Percentiles rank a stretch among this genome's conserved stretches.
Conservation (phyloP, 495 filamentous ascomycete species). For the Aspergillus funiculosus region DNA sequence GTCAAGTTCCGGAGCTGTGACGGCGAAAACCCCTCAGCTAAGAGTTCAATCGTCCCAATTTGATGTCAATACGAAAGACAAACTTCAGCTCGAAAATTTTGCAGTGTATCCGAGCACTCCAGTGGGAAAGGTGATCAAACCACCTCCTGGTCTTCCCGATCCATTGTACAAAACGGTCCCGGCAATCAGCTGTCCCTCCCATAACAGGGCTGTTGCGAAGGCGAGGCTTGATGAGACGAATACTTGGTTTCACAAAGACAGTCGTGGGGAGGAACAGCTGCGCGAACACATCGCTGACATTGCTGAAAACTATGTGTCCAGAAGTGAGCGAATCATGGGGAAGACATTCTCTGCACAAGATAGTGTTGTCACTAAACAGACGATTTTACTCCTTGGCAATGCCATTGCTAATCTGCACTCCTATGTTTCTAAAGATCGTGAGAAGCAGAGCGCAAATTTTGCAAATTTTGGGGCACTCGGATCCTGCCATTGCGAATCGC, state of each 20-base stretch:
- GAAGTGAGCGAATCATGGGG: slow-evolving; percentile 4
- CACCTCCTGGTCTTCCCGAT: slow-evolving; percentile 18
- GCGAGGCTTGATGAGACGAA: slow-evolving; percentile 19
- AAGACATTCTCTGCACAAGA: slow-evolving; percentile 1
- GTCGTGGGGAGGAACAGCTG: slow-evolving; percentile 15
- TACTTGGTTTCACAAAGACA: slow-evolving; percentile 26
- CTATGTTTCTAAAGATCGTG: slow-evolving; percentile 10
- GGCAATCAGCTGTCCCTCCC: not conserved
- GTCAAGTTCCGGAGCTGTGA: no score
- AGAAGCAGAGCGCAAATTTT: slow-evolving; percentile 14
- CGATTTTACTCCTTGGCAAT: slow-evolving; percentile 20
- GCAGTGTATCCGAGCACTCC: not conserved
- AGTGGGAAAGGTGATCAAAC: slow-evolving; percentile 4
- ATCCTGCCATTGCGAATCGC: slow-evolving; percentile 11
- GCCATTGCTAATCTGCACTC: slow-evolving; percentile 22
- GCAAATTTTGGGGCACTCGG: slow-evolving; percentile 12
- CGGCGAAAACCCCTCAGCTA: not conserved
- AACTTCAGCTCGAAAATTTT: not conserved
- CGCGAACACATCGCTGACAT: slow-evolving; percentile 19
- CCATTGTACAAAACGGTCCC: not conserved
- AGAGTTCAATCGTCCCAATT: no score
- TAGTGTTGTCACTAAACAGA: slow-evolving; percentile 10
- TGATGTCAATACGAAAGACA: not conserved
- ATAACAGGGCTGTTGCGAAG: not conserved
- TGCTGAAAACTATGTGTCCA: slow-evolving; percentile 13